A percentile compares a stretch with the other conserved stretches of the same genome.
phyloP scores from a whole-genome alignment of 1,284 basidiomycete species.

The Baeospora myosura region DNA sequence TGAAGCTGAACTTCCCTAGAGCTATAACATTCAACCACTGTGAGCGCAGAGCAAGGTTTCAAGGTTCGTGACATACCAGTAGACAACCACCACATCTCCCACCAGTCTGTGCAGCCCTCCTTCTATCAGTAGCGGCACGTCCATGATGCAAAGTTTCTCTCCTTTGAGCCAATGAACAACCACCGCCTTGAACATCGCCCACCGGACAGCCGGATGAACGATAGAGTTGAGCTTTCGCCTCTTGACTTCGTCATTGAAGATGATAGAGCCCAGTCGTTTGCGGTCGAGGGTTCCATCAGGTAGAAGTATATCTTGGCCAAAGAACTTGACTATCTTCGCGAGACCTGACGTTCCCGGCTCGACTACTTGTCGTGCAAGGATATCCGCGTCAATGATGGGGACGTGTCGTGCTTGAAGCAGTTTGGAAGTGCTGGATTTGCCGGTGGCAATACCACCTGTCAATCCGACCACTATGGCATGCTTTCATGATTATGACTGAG shows the following conservation, averaged over 20 bases:
- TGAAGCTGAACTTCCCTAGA: slow-evolving; percentile 72
- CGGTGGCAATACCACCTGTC: slow-evolving; percentile 94
- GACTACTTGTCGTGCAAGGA: slow-evolving; percentile 85
- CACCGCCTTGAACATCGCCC: slow-evolving; percentile 68
- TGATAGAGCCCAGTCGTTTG: slow-evolving; percentile 75
- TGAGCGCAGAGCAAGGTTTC: not conserved
- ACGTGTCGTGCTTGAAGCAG: slow-evolving; percentile 62
- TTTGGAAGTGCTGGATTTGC: slow-evolving; percentile 87
- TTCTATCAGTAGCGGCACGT: slow-evolving; percentile 93
- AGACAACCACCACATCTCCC: slow-evolving; percentile 81
- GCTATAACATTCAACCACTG: slow-evolving; percentile 28
- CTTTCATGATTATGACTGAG: no score
- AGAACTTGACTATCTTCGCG: slow-evolving; percentile 57
- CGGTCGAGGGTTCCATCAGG: slow-evolving; percentile 75
- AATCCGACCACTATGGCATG: slow-evolving; percentile 85
- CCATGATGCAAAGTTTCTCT: slow-evolving; percentile 74
- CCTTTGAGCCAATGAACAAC: slow-evolving; percentile 74
- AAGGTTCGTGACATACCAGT: slow-evolving; percentile 54
- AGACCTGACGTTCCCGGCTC: slow-evolving; percentile 78
- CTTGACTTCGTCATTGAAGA: slow-evolving; percentile 75
- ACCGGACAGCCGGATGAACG: slow-evolving; percentile 83
- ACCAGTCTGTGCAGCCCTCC: slow-evolving; percentile 83
- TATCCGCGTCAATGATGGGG: slow-evolving; percentile 88
- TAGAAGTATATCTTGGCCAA: slow-evolving; percentile 66
- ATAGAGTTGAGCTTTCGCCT: slow-evolving; percentile 77